Conservation (phyloP, 1,284 basidiomycete species). For the Sparassis latifolia region DNA sequence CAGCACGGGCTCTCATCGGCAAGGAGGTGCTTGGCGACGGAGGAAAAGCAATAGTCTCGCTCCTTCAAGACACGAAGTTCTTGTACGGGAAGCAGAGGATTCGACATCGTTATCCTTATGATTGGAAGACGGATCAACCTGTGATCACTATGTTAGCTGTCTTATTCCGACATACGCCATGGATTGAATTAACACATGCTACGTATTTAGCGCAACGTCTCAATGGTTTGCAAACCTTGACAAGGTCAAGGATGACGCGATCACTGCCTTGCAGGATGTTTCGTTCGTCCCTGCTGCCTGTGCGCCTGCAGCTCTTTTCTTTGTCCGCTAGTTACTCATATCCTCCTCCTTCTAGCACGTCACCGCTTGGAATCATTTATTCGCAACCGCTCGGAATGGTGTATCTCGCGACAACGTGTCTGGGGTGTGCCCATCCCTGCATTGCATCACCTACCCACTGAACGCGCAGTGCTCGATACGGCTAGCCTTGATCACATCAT, state of each 20-base stretch:
- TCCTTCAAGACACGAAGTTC: conserved; percentile 54
- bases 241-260: conserved; percentile 72
- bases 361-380: conserved; percentile 85
- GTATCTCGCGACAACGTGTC: conserved; percentile 94
- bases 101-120: conserved; percentile 91
- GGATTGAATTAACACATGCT: not conserved
- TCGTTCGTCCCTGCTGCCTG: conserved; percentile 75
- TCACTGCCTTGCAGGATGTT: conserved; percentile 69
- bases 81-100: conserved; percentile 69
- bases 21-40: conserved; percentile 73
- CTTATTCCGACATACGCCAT: not conserved
- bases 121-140: conserved; percentile 94
- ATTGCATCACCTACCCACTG: conserved; percentile 65
- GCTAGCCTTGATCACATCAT: conserved; percentile 78
- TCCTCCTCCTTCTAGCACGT: conserved; percentile 45
- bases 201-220: conserved; percentile 72
- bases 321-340: conserved; percentile 2
- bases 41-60: conserved; percentile 54
- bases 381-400: conserved; percentile 92
- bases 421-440: conserved; percentile 99
- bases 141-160: conserved; percentile 77
- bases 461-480: conserved; percentile 61
- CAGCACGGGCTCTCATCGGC: conserved; percentile 50
- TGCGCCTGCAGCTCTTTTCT: conserved; percentile 32
- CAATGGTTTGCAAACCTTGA: conserved; percentile 98